A percentile compares a stretch with the other conserved stretches of the same genome.
Conservation (phyloP, 2,329 filamentous ascomycete species). For the Cordyceps cicadae region DNA sequence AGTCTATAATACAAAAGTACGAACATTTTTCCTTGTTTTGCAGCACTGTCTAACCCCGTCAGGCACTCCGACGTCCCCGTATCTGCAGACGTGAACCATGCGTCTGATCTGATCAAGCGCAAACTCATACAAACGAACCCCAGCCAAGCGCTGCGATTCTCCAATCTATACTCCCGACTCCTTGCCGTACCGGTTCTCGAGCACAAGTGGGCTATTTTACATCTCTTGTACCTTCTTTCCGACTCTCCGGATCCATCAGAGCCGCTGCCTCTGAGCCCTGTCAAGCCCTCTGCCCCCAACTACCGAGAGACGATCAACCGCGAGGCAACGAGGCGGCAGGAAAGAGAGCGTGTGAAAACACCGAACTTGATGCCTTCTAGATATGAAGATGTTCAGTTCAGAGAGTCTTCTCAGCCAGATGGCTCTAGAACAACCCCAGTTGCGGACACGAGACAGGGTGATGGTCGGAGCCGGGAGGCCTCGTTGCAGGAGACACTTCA, state of each 20-base stretch:
- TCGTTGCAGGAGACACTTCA: slow-evolving; percentile 49
- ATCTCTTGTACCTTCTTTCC: slow-evolving; percentile 77
- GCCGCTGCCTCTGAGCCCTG: slow-evolving; percentile 37
- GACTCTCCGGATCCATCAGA: slow-evolving; percentile 54
- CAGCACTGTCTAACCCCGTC: background rate
- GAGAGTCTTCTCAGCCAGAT: slow-evolving; percentile 46
- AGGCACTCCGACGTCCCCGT: slow-evolving; percentile 45
- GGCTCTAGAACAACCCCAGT: slow-evolving; percentile 39
- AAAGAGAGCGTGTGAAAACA: slow-evolving; percentile 29
- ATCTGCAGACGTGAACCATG: slow-evolving; percentile 75
- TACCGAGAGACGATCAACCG: slow-evolving; percentile 30
- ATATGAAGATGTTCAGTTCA: slow-evolving; percentile 40
- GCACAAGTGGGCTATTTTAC: slow-evolving; percentile 95
- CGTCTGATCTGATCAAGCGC: slow-evolving; percentile 84
- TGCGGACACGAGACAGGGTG: slow-evolving; percentile 28
- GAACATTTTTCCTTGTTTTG: slow-evolving; percentile 8
- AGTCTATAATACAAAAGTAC: slow-evolving; percentile 45
- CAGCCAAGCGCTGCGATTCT: slow-evolving; percentile 73
- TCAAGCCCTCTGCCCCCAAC: slow-evolving; percentile 31
- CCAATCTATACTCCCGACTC: slow-evolving; percentile 82
- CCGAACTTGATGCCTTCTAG: slow-evolving; percentile 21
- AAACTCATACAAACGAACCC: slow-evolving; percentile 72
- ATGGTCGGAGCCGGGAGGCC: slow-evolving; percentile 38
- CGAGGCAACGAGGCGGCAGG: slow-evolving; percentile 29
- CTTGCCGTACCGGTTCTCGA: slow-evolving; percentile 85